Conservation (phyloP, 179 eudicot species). For the Kewa caespitosa region DNA sequence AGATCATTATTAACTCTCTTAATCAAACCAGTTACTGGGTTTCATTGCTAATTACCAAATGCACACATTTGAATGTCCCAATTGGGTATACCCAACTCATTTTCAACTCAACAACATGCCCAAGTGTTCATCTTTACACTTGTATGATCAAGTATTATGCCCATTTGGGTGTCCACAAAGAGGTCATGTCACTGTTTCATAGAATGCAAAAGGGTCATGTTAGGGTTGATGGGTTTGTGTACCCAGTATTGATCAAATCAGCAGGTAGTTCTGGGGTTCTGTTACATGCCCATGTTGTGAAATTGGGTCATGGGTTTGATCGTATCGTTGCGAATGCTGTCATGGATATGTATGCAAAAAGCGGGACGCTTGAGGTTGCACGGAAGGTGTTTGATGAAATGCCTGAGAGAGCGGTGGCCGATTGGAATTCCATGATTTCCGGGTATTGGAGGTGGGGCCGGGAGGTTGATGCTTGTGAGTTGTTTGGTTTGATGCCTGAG, state of each 20-base stretch:
- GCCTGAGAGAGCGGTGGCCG: conserved; percentile 43
- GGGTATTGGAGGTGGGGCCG: conserved; percentile 68
- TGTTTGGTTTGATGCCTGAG: conserved; percentile 53
- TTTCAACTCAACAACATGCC: conserved; percentile 34
- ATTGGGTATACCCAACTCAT: conserved; percentile 35
- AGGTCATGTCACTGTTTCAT: conserved; percentile 34
- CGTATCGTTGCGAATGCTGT: conserved; percentile 40
- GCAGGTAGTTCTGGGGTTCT: conserved; percentile 39
- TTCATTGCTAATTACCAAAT: conserved; percentile 42
- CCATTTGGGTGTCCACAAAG: conserved; percentile 28
- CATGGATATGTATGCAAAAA: conserved; percentile 45
- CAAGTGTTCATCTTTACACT: conserved; percentile 39
- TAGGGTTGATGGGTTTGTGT: conserved; percentile 41
- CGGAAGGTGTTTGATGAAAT: conserved; percentile 63
- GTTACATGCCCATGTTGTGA: conserved; percentile 49
- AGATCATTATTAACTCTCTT: conserved; percentile 38
- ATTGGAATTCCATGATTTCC: conserved; percentile 63
- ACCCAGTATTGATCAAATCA: conserved; percentile 58
- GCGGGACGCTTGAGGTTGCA: conserved; percentile 49
- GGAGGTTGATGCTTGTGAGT: conserved; percentile 36
- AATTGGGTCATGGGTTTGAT: conserved; percentile 42
- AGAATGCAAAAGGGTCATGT: conserved; percentile 31
- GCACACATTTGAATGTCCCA: conserved; percentile 51
- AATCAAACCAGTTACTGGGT: conserved; percentile 40
- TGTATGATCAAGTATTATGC: conserved; percentile 47